phyloP scores from a whole-genome alignment of 768 basidiomycete species.

The Rhodotorula toruloides region DNA sequence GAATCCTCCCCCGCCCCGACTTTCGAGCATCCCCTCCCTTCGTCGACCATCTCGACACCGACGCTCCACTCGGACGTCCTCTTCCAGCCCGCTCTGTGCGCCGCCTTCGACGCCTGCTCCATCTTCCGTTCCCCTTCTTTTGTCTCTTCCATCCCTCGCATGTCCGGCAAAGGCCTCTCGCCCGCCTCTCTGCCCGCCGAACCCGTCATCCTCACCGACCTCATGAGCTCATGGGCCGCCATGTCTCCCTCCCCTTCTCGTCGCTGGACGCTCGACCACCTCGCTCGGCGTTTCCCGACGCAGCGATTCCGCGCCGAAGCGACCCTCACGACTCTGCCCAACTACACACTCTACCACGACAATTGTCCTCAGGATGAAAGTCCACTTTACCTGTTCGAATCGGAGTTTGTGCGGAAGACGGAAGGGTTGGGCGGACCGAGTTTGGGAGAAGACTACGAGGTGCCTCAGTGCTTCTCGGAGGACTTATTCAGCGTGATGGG shows the following conservation, averaged over 20 bases:
- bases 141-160: conserved; percentile 19
- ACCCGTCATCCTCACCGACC: conserved; percentile 38
- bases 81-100: conserved; percentile 37
- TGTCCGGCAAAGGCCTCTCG: conserved; percentile 1
- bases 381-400: conserved; percentile 45
- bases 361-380: conserved; percentile 40
- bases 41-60: conserved; percentile 18
- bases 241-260: background rate
- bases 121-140: conserved; percentile 19
- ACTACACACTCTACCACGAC: conserved; percentile 38
- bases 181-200: conserved; percentile 6
- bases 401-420: conserved; percentile 40
- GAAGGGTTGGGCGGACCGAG: background rate
- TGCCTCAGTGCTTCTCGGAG: conserved; percentile 36
- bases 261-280: conserved; percentile 36
- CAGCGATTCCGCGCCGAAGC: conserved; percentile 42
- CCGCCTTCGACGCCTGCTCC: conserved; percentile 19
- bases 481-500: conserved; percentile 43
- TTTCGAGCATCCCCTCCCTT: conserved; percentile 1
- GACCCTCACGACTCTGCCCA: conserved; percentile 31
- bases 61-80: conserved; percentile 41
- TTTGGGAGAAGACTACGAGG: conserved; percentile 31
- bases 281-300: conserved; percentile 34
- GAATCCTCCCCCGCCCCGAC: conserved; percentile 4
- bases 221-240: conserved; percentile 35